Evolutionary conservation across 2,329 filamentous ascomycete species (phyloP).

Genomic region (Ascochyta clinopodiicola): DNA sequence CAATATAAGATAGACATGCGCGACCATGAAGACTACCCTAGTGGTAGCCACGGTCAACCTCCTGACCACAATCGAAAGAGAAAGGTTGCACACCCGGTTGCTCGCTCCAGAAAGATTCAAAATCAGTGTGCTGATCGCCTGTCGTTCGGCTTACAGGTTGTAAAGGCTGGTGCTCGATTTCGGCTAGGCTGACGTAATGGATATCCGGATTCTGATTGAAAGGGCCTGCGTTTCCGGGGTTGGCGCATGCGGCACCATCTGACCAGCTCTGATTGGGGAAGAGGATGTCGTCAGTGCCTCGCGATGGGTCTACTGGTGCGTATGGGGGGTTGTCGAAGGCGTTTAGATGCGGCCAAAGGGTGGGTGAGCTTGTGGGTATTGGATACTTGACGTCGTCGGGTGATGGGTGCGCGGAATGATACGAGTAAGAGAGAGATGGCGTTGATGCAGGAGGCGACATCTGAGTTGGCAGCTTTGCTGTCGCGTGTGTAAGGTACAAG

Average conservation of each 20-base stretch:
- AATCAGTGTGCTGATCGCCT: not conserved
- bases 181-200: not conserved
- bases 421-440: not conserved
- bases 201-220: not conserved
- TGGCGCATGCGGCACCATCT: no score
- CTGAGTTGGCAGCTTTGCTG: not conserved
- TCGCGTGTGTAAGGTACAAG: not conserved
- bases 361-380: not conserved
- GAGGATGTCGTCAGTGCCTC: not conserved
- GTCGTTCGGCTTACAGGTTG: no score
- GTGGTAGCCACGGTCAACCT: not conserved
- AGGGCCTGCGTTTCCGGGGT: not conserved
- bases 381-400: not conserved
- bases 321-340: not conserved
- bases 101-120: not conserved
- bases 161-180: not conserved
- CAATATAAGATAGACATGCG: not conserved
- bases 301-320: not conserved
- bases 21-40: not conserved
- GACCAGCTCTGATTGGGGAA: not conserved
- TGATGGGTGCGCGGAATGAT: not conserved
- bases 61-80: not conserved
- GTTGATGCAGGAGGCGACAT: not conserved
- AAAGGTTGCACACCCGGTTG: not conserved
- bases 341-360: not conserved